phyloP scores from a whole-genome alignment of 2,329 filamentous ascomycete species.

The Hypoxylon sp. region DNA sequence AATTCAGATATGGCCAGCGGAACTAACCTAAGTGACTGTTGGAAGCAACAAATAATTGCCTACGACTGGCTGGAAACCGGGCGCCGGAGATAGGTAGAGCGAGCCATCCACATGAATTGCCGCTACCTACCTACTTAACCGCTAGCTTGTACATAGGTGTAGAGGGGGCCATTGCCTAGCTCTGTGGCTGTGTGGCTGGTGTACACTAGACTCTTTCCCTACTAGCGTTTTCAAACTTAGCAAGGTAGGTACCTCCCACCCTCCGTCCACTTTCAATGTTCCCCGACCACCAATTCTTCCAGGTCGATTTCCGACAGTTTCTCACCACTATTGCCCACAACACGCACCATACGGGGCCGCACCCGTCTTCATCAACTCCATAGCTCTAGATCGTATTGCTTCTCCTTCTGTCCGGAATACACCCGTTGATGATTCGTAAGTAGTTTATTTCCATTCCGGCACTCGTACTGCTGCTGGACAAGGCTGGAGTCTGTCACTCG shows the following conservation, averaged over 20 bases:
- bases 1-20: not conserved
- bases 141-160: no score
- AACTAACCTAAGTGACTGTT: no score
- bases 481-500: constrained; percentile 48
- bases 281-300: constrained; percentile 47
- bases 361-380: constrained; percentile 45
- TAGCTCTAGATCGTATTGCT: constrained; percentile 36
- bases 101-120: no score
- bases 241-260: constrained; percentile 44
- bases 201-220: constrained; percentile 22
- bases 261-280: constrained; percentile 46
- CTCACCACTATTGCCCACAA: constrained; percentile 47
- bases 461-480: constrained; percentile 42
- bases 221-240: constrained; percentile 36
- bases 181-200: constrained; percentile 40
- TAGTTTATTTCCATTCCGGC: constrained; percentile 42
- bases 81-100: no score
- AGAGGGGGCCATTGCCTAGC: no score
- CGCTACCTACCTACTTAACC: no score
- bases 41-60: no score
- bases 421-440: constrained; percentile 53
- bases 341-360: constrained; percentile 48
- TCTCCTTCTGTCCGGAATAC: constrained; percentile 37
- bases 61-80: no score
- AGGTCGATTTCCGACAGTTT: constrained; percentile 52